Evolutionary conservation across 2,329 filamentous ascomycete species (phyloP), one percentile per base, ranked within the genome.

Genomic region (Penicillium sp.): DNA sequence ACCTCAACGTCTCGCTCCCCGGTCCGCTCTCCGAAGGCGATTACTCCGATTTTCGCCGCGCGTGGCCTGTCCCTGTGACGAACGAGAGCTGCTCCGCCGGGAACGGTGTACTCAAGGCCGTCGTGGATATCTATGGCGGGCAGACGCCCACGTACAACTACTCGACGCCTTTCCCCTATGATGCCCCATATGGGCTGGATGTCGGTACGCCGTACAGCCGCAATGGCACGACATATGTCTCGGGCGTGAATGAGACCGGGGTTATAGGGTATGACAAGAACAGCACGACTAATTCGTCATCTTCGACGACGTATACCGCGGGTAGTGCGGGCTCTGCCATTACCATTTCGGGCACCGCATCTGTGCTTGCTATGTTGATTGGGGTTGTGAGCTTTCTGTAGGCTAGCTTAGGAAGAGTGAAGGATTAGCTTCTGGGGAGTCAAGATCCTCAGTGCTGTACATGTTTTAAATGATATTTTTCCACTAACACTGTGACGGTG

Each of bases 1-100:
- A 79, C 72, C 82, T 83, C 67, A 88, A 88, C 72, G 69, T 69
- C 48, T 86, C 84, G 7, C 86, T 87, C 64, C 81, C 82, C 0
- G 86, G 86, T 0, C 75, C 75, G 13, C 58, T 77, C 44, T 73
- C 75, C 3, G 44, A 48, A 7, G 67, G 70, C n/a, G 61, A 64
- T 1, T 69, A 68, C 58, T 70, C 70, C 52, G 68, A 65, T 41
- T 73, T 69, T 64, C 61, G 63, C 0, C 49, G 69, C 2, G 62
- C 57, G 21, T 78, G 75, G 75, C 69, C 75, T 7, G 61, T 69
- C 29, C 75, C 75, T 5, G 44, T 69, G 26, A 78, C 73, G 17
- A 56, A 71, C 45, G 71, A 66, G 6, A 64, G 68, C 11, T 78
- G 75, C 64, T 75, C 75, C 19, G 74, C 69, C 35, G 75, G 75